phyloP scores from a whole-genome alignment of 306 rosid genomes.

The Elaeagnus macrophylla region DNA sequence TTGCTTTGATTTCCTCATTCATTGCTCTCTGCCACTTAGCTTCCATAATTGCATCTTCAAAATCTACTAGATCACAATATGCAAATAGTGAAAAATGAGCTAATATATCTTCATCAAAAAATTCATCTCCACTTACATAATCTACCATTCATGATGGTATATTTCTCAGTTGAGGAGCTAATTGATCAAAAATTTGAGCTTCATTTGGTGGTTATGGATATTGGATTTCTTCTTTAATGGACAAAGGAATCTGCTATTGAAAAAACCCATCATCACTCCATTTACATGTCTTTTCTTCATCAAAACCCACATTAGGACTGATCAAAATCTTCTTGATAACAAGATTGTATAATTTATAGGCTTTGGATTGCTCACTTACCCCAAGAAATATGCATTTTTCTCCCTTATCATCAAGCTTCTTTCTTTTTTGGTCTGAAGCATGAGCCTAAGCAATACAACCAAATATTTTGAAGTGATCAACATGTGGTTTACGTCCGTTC shows the following conservation, averaged over 20 bases:
- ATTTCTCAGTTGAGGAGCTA: neutral
- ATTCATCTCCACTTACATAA: neutral
- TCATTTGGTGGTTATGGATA: fast-evolving
- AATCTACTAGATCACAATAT: neutral
- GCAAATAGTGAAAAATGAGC: neutral
- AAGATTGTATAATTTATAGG: neutral
- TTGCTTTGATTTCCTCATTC: neutral
- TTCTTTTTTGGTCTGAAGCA: neutral
- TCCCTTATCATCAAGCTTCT: neutral
- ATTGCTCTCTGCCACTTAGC: neutral
- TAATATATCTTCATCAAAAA: neutral
- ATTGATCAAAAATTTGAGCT: neutral
- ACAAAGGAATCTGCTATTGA: too few relatives aligned
- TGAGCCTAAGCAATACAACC: neutral
- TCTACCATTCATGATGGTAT: neutral
- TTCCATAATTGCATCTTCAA: neutral
- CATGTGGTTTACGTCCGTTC: neutral
- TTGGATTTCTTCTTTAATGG: neutral
- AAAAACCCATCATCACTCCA: too few relatives aligned
- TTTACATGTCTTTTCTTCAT: neutral
- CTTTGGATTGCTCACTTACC: neutral
- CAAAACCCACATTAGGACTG: neutral
- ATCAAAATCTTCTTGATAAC: neutral
- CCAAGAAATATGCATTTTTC: neutral
- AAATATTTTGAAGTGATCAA: neutral